Evolutionary conservation across 768 basidiomycete species (phyloP).

Genomic region (Agrocybe pediades): DNA sequence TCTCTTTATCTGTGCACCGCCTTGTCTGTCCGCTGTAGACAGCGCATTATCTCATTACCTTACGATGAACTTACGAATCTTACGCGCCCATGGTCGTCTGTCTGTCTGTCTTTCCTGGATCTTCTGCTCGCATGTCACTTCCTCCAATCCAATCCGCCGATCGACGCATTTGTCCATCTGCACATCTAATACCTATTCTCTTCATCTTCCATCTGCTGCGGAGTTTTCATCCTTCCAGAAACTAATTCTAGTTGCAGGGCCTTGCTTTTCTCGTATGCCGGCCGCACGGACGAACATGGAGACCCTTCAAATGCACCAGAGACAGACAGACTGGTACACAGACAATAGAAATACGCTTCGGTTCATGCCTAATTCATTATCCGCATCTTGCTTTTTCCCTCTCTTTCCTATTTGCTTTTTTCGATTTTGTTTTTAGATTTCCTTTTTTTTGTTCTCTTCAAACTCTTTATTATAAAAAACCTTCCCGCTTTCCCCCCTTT

Average conservation of each 20-base stretch:
- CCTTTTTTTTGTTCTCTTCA: neutral
- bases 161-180: neutral
- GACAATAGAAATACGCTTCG: neutral
- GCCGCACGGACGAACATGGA: no score
- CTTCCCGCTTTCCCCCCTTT: no score
- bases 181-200: slow-evolving; percentile 11
- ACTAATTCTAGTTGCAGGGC: no score
- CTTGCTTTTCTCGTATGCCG: no score
- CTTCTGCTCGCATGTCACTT: neutral
- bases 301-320: no score
- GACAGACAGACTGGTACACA: no score
- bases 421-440: neutral
- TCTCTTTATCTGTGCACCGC: neutral
- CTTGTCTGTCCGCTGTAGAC: no score
- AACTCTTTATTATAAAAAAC: neutral
- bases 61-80: no score
- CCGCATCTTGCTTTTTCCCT: neutral
- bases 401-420: neutral
- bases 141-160: neutral
- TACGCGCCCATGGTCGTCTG: no score
- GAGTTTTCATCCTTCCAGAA: no score
- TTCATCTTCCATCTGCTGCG: neutral
- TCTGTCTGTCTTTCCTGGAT: no score
- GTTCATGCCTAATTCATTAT: neutral
- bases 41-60: no score